A percentile compares a stretch with the other conserved stretches of the same genome.
phyloP scores from a whole-genome alignment of 257 asterid species.

The Agastache rugosa region DNA sequence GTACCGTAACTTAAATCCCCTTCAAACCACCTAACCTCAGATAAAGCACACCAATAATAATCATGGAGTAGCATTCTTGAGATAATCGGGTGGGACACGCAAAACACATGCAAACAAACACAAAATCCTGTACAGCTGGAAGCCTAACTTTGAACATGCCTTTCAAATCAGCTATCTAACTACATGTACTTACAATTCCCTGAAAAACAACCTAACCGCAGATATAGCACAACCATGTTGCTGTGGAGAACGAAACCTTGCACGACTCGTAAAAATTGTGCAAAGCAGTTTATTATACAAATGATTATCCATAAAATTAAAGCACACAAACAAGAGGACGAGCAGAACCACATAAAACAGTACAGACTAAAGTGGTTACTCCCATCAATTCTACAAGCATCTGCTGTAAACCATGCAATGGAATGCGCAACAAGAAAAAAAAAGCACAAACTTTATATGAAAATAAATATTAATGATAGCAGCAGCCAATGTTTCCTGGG shows the following conservation, averaged over 20 bases:
- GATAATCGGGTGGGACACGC: background rate
- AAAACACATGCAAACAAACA: background rate
- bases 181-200: background rate
- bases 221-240: background rate
- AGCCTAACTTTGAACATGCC: background rate
- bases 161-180: background rate
- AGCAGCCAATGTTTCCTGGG: constrained; percentile 37
- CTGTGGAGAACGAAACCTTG: background rate
- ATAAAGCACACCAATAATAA: background rate
- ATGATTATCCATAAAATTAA: background rate
- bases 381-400: background rate
- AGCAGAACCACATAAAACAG: background rate
- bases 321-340: background rate
- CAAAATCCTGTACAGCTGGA: background rate
- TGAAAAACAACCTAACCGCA: constrained; percentile 4
- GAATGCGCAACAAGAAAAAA: background rate
- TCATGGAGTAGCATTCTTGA: background rate
- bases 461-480: constrained; percentile 27
- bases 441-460: background rate
- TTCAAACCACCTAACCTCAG: background rate
- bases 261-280: too few relatives aligned
- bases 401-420: constrained; percentile 11
- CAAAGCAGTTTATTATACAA: too few relatives aligned
- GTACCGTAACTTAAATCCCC: background rate
- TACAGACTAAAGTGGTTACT: background rate